Evolutionary conservation across 306 rosid species (phyloP).

Genomic region (Malus fusca): DNA sequence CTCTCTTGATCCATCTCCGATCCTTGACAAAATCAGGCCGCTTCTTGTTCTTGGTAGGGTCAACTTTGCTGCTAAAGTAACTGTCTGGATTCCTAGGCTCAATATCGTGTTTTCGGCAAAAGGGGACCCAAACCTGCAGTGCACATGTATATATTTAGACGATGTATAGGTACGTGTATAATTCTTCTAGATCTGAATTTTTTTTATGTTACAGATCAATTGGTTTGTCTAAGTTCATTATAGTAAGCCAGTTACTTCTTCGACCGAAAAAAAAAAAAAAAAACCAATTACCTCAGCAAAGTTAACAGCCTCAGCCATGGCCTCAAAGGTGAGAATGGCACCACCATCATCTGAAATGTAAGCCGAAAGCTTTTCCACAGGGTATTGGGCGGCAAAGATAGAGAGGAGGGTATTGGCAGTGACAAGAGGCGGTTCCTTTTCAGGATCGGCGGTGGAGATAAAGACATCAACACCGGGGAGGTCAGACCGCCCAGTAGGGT

Average conservation of each 20-base stretch:
- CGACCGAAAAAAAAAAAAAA: no score
- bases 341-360: conserved; percentile 94
- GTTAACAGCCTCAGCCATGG: conserved; percentile 79
- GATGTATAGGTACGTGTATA: not conserved
- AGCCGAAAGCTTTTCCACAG: conserved; percentile 54
- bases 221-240: no score
- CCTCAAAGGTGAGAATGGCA: conserved; percentile 77
- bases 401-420: conserved; percentile 82
- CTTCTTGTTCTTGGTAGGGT: conserved; percentile 83
- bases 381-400: conserved; percentile 62
- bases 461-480: conserved; percentile 68
- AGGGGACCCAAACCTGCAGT: conserved; percentile 76
- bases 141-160: not conserved
- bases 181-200: not conserved
- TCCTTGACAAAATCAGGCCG: conserved; percentile 67
- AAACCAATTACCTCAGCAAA: conserved; percentile 56
- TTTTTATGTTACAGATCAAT: not conserved
- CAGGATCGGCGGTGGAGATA: conserved; percentile 77
- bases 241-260: no score
- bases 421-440: conserved; percentile 80
- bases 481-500: conserved; percentile 67
- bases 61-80: conserved; percentile 57
- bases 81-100: conserved; percentile 85
- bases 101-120: conserved; percentile 66
- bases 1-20: conserved; percentile 86